phyloP scores from a whole-genome alignment of 371 early-diverging fungal species.

The Mucor irregularis region DNA sequence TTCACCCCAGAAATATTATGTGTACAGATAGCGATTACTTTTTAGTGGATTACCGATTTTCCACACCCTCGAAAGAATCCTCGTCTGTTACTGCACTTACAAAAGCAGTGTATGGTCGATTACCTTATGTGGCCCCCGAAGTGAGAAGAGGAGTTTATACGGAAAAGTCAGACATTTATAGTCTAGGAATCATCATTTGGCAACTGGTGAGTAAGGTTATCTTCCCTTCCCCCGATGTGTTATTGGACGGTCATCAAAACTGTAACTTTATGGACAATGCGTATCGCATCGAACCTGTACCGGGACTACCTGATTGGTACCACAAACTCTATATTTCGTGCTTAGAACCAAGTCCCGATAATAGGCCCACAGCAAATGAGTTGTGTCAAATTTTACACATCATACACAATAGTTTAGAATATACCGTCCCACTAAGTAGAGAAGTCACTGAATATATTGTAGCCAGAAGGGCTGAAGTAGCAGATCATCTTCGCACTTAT shows the following conservation, averaged over 20 bases:
- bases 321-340: slow-evolving; percentile 38
- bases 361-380: slow-evolving; percentile 40
- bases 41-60: slow-evolving; percentile 50
- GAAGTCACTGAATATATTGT: slow-evolving; percentile 44
- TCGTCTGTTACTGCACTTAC: slow-evolving; percentile 45
- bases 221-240: slow-evolving; percentile 47
- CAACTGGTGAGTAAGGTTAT: slow-evolving; percentile 53
- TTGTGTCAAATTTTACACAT: slow-evolving; percentile 40
- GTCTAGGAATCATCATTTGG: slow-evolving; percentile 50
- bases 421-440: slow-evolving; percentile 35
- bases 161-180: slow-evolving; percentile 50
- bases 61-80: slow-evolving; percentile 42
- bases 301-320: slow-evolving; percentile 48
- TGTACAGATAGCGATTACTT: slow-evolving; percentile 53
- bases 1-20: slow-evolving; percentile 46
- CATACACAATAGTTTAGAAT: slow-evolving; percentile 35
- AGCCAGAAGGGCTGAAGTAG: slow-evolving; percentile 45
- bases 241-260: slow-evolving; percentile 28
- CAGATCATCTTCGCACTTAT: slow-evolving; percentile 41
- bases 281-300: slow-evolving; percentile 44
- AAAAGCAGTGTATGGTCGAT: slow-evolving; percentile 47
- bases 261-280: slow-evolving; percentile 38
- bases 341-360: slow-evolving; percentile 43
- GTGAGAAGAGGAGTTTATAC: slow-evolving; percentile 45
- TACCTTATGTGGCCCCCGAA: slow-evolving; percentile 52